These are phyloP conservation scores for Lactarius vividus DNA, from an alignment of 768 basidiomycete species.

Conservation along the genomic window DNA sequence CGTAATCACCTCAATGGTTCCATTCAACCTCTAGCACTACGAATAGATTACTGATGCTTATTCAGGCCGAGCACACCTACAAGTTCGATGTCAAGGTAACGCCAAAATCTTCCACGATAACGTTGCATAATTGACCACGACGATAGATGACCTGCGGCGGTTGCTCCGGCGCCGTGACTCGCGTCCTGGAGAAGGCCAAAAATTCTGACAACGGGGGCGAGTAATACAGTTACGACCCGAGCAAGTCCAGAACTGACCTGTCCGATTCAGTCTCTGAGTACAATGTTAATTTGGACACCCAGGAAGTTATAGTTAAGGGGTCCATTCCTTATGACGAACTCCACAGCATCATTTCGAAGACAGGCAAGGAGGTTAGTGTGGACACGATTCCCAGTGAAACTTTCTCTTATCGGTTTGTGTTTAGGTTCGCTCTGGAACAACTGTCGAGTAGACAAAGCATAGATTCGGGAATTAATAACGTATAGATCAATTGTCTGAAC, in stretches of 20 bases:
- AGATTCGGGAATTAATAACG: not conserved
- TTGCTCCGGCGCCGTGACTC: conserved; percentile 78
- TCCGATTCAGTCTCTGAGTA: conserved; percentile 47
- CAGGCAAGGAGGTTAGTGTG: conserved; percentile 75
- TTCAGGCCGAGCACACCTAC: conserved; percentile 47
- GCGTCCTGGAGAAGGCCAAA: conserved; percentile 59
- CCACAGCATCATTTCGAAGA: conserved; percentile 79
- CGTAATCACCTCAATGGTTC: conserved; percentile 12
- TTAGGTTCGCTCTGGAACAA: conserved; percentile 21
- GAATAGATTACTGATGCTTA: conserved; percentile 4
- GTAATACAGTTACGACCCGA: conserved; percentile 1
- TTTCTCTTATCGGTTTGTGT: not conserved
- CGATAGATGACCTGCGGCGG: conserved; percentile 83
- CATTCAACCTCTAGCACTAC: not conserved
- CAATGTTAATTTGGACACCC: conserved; percentile 61
- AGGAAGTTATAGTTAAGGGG: conserved; percentile 70
- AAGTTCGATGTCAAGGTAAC: conserved; percentile 81
- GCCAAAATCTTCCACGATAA: not conserved
- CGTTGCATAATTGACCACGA: not conserved
- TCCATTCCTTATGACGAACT: conserved; percentile 61
- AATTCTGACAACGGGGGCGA: not conserved
- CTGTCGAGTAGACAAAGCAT: conserved; percentile 13
- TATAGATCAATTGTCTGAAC: conserved; percentile 9
- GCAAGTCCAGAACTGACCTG: conserved; percentile 28
- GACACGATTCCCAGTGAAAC: not conserved